phyloP scores from a whole-genome alignment of 2,329 filamentous ascomycete species.

The Didymella pinodella region DNA sequence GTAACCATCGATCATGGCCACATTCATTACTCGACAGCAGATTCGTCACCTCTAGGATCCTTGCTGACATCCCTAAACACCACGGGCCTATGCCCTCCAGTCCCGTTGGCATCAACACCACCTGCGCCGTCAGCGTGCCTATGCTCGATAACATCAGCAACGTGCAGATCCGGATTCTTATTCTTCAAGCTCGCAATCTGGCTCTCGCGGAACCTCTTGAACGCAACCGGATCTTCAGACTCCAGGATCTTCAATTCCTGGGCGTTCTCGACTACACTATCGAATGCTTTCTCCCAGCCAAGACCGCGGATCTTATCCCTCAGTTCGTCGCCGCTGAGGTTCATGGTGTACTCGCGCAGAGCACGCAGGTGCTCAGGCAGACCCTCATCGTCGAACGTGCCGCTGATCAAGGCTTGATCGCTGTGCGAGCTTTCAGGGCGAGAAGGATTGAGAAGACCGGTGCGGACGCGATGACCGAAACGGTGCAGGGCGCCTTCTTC shows the following conservation, averaged over 20 bases:
- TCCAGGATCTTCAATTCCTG: constrained; percentile 70
- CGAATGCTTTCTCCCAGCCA: constrained; percentile 65
- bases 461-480: constrained; percentile 70
- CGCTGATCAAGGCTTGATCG: constrained; percentile 39
- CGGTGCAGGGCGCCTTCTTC: constrained; percentile 77
- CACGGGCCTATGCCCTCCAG: background rate
- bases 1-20: background rate
- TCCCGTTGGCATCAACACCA: background rate
- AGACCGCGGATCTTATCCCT: constrained; percentile 62
- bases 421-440: constrained; percentile 28
- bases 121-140: background rate
- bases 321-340: constrained; percentile 67
- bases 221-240: constrained; percentile 46
- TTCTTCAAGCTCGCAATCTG: constrained; percentile 52
- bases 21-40: constrained; percentile 7
- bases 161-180: constrained; percentile 34
- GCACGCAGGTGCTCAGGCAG: constrained; percentile 58
- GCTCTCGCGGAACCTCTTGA: constrained; percentile 44
- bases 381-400: constrained; percentile 44
- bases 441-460: constrained; percentile 62
- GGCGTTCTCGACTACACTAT: constrained; percentile 69
- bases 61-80: constrained; percentile 18
- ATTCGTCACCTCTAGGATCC: constrained; percentile 7
- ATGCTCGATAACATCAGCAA: constrained; percentile 13
- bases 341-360: constrained; percentile 69